A percentile compares a stretch with the other conserved stretches of the same genome.
phyloP scores from a whole-genome alignment of 1,284 basidiomycete genomes.

The Tremellales sp. region DNA sequence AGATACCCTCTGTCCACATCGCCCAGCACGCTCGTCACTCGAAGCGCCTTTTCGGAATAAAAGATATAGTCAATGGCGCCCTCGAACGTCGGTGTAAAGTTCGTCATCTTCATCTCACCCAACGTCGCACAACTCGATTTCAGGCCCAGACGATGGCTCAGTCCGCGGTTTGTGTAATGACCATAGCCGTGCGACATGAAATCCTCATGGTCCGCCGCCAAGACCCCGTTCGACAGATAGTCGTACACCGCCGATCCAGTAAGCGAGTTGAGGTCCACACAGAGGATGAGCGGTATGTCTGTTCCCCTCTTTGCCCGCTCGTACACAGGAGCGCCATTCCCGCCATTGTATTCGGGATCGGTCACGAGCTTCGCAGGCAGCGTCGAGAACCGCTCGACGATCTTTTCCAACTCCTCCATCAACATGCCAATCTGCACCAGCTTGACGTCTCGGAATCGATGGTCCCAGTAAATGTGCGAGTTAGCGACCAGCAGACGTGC shows the following conservation, averaged over 20 bases:
- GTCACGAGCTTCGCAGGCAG: slow-evolving; percentile 35
- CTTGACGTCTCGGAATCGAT: slow-evolving; percentile 91
- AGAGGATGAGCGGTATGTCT: slow-evolving; percentile 88
- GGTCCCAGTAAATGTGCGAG: slow-evolving; percentile 92
- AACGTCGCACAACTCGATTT: slow-evolving; percentile 74
- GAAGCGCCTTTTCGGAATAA: slow-evolving; percentile 74
- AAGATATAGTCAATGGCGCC: slow-evolving; percentile 92
- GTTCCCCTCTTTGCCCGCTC: slow-evolving; percentile 39
- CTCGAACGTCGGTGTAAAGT: slow-evolving; percentile 80
- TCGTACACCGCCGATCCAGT: slow-evolving; percentile 89
- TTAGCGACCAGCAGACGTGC: slow-evolving; percentile 86
- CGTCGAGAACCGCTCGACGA: slow-evolving; percentile 65
- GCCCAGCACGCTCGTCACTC: slow-evolving; percentile 81
- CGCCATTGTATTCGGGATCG: slow-evolving; percentile 31
- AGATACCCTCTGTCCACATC: slow-evolving; percentile 84
- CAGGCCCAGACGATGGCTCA: slow-evolving; percentile 73
- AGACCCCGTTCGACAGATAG: slow-evolving; percentile 71
- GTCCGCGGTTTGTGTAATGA: slow-evolving; percentile 83
- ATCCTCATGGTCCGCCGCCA: slow-evolving; percentile 77
- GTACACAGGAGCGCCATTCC: slow-evolving; percentile 40
- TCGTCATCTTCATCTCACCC: slow-evolving; percentile 77
- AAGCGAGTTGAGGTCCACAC: slow-evolving; percentile 92
- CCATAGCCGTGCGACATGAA: slow-evolving; percentile 92
- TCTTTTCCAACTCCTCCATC: slow-evolving; percentile 89
- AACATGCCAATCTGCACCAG: slow-evolving; percentile 90